Conservation (phyloP, 495 filamentous ascomycete genomes). For the Elaphomyces granulatus region DNA sequence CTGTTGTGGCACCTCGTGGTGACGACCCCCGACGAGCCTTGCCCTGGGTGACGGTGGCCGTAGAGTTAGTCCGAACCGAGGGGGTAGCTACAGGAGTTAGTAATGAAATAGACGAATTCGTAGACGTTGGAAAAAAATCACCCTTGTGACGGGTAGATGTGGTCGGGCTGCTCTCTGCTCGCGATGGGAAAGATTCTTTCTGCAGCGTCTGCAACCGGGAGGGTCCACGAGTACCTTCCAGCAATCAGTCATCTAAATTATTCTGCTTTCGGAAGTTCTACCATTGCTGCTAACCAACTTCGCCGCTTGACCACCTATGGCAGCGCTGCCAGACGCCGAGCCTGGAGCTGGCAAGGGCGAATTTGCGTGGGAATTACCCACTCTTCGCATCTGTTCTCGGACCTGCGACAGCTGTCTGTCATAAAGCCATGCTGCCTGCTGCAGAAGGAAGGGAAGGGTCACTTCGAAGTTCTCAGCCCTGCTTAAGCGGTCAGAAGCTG, state of each 20-base stretch:
- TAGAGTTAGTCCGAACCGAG: constrained; percentile 39
- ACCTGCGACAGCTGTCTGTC: constrained; percentile 82
- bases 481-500: constrained; percentile 3
- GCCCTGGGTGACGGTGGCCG: constrained; percentile 36
- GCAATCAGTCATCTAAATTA: constrained; percentile 1
- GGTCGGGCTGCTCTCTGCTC: constrained; percentile 6
- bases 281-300: constrained; percentile 44
- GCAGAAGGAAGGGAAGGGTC: constrained; percentile 73
- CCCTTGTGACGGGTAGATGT: constrained; percentile 1
- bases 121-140: background rate
- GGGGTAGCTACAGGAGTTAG: no score
- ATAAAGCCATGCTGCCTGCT: constrained; percentile 90
- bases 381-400: constrained; percentile 76
- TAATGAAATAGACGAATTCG: no score
- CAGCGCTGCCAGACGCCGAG: constrained; percentile 34
- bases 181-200: constrained; percentile 42
- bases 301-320: constrained; percentile 40
- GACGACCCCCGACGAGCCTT: constrained; percentile 19
- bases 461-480: constrained; percentile 56
- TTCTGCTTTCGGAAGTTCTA: constrained; percentile 16
- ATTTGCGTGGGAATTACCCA: constrained; percentile 35
- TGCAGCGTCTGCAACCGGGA: constrained; percentile 48
- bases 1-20: constrained; percentile 32
- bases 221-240: constrained; percentile 37
- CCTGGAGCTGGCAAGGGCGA: constrained; percentile 35